Evolutionary conservation across 305 asterid species (phyloP), one percentile per base, ranked within the genome.

Genomic region (Stenogyne calaminthoides): DNA sequence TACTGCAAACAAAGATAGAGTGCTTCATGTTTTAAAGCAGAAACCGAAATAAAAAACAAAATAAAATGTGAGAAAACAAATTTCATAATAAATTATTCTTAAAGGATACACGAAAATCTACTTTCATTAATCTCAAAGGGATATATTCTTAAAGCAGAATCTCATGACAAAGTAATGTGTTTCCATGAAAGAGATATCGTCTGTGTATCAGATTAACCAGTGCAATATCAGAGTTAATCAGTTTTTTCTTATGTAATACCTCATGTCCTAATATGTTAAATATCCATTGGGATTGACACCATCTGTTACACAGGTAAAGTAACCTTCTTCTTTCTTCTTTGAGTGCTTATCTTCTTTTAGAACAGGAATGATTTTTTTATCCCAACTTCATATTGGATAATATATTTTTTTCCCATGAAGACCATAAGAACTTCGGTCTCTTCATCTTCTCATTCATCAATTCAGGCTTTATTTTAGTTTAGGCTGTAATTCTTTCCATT

Each of bases 1-100:
- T 90, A 71, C 97, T 91, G 93, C 72, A 81, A n/a, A 80, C 57
- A 77, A 27, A 60, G 27, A 52, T 55, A 10, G 15, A 34, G 25
- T 55, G 44, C 52, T 73, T 39, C 12, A 55, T 51, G 25, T 52
- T 40, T 64, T 67, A 40, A 64, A 77, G 57, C 61, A 68, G 39
- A 64, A 58, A 78, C 66, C 19, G 36, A 9, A 60, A 61, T 51
- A 27, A 42, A 57, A 57, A 54, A 61, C 42, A 66, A 54, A 60
- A 68, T 29, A 58, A 19, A 58, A 59, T 27, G n/a, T 12, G 37
- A 44, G 56, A 25, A 54, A 67, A 19, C 42, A 59, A 80, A 52
- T 34, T 14, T 66, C 57, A 44, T 16, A 18, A 37, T n/a, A 40
- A 40, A 56, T 39, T 22, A 66, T 55, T 36, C 56, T 55, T 34